Evolutionary conservation across 768 basidiomycete genomes (phyloP).

Genomic region (Boletus edulis): DNA sequence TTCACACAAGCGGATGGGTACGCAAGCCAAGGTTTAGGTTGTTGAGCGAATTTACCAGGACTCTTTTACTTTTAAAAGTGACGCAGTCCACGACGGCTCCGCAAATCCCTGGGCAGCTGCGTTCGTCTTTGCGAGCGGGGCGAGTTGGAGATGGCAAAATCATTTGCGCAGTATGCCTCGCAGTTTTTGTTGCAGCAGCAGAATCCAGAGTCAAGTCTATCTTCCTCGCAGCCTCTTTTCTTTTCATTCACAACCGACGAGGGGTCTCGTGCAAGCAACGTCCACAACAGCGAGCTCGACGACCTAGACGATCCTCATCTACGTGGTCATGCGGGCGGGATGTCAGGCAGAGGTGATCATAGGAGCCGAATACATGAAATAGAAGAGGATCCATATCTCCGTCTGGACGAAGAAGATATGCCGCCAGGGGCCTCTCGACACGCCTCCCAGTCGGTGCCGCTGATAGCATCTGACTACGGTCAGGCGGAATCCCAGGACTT

Average conservation of each 20-base stretch:
- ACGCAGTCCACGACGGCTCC: conserved; percentile 10
- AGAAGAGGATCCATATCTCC: conserved; percentile 76
- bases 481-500: conserved; percentile 40
- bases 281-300: conserved; percentile 54
- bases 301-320: conserved; percentile 80
- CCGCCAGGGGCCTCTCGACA: conserved; percentile 36
- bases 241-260: conserved; percentile 85
- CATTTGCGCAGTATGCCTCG: conserved; percentile 80
- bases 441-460: conserved; percentile 35
- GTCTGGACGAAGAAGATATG: conserved; percentile 66
- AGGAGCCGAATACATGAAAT: conserved; percentile 33
- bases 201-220: conserved; percentile 49
- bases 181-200: conserved; percentile 70
- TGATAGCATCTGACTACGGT: conserved; percentile 35
- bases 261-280: conserved; percentile 50
- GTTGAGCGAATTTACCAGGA: conserved; percentile 18
- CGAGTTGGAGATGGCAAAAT: conserved; percentile 49
- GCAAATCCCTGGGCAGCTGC: conserved; percentile 6
- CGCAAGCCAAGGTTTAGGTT: conserved; percentile 22
- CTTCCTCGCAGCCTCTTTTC: conserved; percentile 77
- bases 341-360: conserved; percentile 27
- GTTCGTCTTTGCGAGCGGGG: conserved; percentile 18
- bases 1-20: conserved; percentile 20
- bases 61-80: conserved; percentile 7
- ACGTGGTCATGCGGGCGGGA: conserved; percentile 33